Evolutionary conservation across 2,329 filamentous ascomycete genomes (phyloP), one percentile per base, ranked within the genome.

Genomic region (Xylogone sp.): DNA sequence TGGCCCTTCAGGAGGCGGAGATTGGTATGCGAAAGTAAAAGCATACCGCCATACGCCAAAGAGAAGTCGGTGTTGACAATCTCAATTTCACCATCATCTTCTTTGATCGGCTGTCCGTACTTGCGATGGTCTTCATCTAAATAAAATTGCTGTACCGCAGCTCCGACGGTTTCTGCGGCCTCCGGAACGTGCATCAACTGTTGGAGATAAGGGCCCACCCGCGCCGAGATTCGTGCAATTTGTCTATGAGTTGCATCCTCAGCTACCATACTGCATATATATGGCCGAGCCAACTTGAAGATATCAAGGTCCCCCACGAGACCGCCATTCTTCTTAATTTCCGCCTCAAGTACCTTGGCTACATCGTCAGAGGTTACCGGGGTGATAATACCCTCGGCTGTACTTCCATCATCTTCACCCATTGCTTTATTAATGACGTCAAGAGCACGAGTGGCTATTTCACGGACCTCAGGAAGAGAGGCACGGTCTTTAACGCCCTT

Each of bases 61-160:
- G 94, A 99, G 76, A 99, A 99, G 67, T 94, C 88, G 44, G 94
- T 93, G 64, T 99, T 97, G 68, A 99, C 94, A 66, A 99, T 96
- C 71, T 97, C 94, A 20, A 87, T 78, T 73, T 99, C 94, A 53
- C 91, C 92, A 54, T 95, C 90, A 54, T 97, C 90, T 56, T 94
- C 90, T 69, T 92, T 88, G 58, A 89, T 79, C 2, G 91, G 89
- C 49, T 87, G 83, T 57, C 92, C 93, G 62, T 84, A 95, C 66
- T 90, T 94, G 69, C 90, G 88, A 64, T 90, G 78, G 60, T 97
- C 93, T 70, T 97, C 92, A 0, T 85, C 84, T 21, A 93, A 66
- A 65, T 88, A 97, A 73, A 86, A 82, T 54, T 85, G 70, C 68
- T 96, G 82, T n/a, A 97, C 76, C 21, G 82, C 84, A 31, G 86